A percentile compares a stretch with the other conserved stretches of the same genome.
Evolutionary conservation across 805 yeast species (phyloP).

Genomic region (Pichia manshurica): DNA sequence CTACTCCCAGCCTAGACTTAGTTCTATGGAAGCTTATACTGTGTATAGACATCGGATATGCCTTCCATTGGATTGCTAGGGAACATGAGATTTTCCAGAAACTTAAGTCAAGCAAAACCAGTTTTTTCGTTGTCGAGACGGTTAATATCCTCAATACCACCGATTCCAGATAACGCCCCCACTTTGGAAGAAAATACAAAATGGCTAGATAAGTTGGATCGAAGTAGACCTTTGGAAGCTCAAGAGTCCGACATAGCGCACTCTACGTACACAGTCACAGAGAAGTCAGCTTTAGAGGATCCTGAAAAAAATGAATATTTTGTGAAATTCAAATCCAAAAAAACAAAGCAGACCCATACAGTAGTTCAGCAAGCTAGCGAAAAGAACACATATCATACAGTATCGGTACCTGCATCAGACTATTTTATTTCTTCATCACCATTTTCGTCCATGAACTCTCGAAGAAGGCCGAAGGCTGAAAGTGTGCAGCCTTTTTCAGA

Average conservation of each 20-base stretch:
- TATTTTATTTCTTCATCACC: slow-evolving; percentile 35
- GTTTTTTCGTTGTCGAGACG: background rate
- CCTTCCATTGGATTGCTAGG: background rate
- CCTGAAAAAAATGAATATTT: slow-evolving; percentile 17
- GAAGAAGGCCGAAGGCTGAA: slow-evolving; percentile 40
- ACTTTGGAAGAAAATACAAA: slow-evolving; percentile 28
- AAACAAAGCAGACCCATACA: slow-evolving; percentile 11
- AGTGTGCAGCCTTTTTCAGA: slow-evolving; percentile 48
- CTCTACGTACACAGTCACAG: slow-evolving; percentile 19
- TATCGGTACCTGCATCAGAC: slow-evolving; percentile 28
- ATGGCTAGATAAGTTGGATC: slow-evolving; percentile 23
- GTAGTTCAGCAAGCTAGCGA: slow-evolving; percentile 16
- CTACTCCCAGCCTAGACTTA: too few species aligned
- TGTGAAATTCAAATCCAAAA: slow-evolving; percentile 11
- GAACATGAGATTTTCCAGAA: background rate
- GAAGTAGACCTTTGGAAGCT: slow-evolving; percentile 6
- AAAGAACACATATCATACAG: slow-evolving; percentile 21
- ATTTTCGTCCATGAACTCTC: slow-evolving; percentile 31
- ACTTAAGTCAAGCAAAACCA: background rate
- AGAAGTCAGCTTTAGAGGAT: slow-evolving; percentile 19
- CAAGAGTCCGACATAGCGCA: background rate
- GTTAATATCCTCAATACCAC: background rate
- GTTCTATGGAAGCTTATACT: too few species aligned
- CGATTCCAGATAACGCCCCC: slow-evolving; percentile 34
- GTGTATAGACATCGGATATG: too few species aligned